These are phyloP conservation scores for Xylaria venustula DNA, from an alignment of 495 filamentous ascomycete species.

Conservation along the genomic window DNA sequence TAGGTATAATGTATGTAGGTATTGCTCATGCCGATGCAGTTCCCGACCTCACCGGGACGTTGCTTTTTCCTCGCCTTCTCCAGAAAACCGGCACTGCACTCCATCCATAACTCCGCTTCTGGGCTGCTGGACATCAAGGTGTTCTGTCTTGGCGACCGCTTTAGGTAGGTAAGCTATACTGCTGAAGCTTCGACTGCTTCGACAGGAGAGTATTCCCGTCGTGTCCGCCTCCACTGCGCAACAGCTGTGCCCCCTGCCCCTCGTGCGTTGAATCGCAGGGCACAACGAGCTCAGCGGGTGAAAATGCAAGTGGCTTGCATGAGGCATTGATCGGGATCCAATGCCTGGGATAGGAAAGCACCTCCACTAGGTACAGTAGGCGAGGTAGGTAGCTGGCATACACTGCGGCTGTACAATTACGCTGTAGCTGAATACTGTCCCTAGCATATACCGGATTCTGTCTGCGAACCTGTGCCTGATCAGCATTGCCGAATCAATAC, in stretches of 20 bases:
- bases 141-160: background rate
- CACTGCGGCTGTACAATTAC: background rate
- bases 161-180: background rate
- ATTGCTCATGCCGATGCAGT: background rate
- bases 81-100: background rate
- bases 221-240: no score
- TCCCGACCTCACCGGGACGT: background rate
- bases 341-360: conserved; percentile 5
- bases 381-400: no score
- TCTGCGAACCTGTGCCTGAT: conserved; percentile 1
- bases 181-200: background rate
- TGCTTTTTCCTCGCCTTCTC: background rate
- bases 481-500: conserved; percentile 5
- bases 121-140: background rate
- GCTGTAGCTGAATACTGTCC: background rate
- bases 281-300: conserved; percentile 3
- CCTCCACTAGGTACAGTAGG: background rate
- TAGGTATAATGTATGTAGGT: no score
- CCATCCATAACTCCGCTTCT: background rate
- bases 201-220: no score
- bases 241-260: background rate
- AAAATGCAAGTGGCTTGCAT: conserved; percentile 15
- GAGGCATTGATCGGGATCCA: conserved; percentile 6
- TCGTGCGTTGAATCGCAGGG: conserved; percentile 3
- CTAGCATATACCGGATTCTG: background rate